phyloP scores from a whole-genome alignment of 495 filamentous ascomycete species.

The Oidiodendron maius region DNA sequence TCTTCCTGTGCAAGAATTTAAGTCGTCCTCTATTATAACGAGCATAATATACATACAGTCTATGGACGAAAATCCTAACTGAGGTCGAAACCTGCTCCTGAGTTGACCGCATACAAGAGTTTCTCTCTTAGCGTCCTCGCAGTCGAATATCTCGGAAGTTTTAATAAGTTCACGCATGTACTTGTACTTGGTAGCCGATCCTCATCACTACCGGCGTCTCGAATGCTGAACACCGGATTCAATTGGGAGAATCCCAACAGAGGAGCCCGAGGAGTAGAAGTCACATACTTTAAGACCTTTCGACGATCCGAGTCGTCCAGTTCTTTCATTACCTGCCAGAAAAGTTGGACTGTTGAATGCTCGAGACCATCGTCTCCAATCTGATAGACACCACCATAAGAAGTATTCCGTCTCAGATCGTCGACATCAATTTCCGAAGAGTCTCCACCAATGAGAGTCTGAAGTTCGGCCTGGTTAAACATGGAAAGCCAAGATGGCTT shows the following conservation, averaged over 20 bases:
- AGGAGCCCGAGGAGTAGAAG: conserved; percentile 86
- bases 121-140: conserved; percentile 62
- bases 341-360: conserved; percentile 76
- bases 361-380: conserved; percentile 84
- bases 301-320: conserved; percentile 69
- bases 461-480: conserved; percentile 95
- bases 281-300: conserved; percentile 93
- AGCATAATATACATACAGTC: too few relatives aligned
- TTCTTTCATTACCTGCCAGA: conserved; percentile 84
- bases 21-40: too few relatives aligned
- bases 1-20: too few relatives aligned
- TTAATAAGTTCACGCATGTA: conserved; percentile 93
- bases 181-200: conserved; percentile 83
- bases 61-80: too few relatives aligned
- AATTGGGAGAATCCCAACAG: conserved; percentile 84
- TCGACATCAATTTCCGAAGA: conserved; percentile 77
- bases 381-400: conserved; percentile 79
- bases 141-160: conserved; percentile 77
- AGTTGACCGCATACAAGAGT: conserved; percentile 83
- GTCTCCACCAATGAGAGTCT: conserved; percentile 86
- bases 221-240: conserved; percentile 81
- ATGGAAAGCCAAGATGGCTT: conserved; percentile 90
- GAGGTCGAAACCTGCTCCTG: conserved; percentile 93
- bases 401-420: conserved; percentile 80
- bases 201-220: conserved; percentile 79